Evolutionary conservation across 2,329 filamentous ascomycete species (phyloP).

Genomic region (Sclerotinia minor): DNA sequence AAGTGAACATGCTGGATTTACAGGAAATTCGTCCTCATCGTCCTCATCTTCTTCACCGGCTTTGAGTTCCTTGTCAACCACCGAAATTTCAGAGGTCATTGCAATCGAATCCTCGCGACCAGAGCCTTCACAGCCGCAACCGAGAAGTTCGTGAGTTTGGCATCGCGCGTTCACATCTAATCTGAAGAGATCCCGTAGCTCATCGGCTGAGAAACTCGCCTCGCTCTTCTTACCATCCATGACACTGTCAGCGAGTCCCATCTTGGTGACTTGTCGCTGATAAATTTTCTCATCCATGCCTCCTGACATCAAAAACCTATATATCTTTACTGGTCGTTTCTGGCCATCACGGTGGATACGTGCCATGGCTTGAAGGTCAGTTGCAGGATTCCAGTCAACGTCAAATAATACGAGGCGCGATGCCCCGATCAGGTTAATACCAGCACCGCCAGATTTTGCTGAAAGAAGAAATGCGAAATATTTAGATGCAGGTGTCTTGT

Average conservation of each 20-base stretch:
- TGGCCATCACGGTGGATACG: constrained; percentile 73
- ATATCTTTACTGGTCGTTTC: constrained; percentile 66
- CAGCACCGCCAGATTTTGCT: constrained; percentile 69
- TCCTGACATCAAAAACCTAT: constrained; percentile 66
- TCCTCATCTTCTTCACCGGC: constrained; percentile 32
- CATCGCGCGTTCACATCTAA: constrained; percentile 61
- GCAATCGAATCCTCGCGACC: constrained; percentile 42
- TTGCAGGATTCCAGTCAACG: constrained; percentile 75
- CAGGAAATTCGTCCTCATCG: constrained; percentile 40
- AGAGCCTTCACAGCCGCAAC: constrained; percentile 60
- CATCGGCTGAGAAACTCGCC: constrained; percentile 63
- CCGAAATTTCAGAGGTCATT: constrained; percentile 30
- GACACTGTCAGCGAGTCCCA: constrained; percentile 68
- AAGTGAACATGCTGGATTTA: constrained; percentile 31
- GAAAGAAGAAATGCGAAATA: constrained; percentile 71
- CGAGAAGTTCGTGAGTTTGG: constrained; percentile 67
- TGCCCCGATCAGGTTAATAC: constrained; percentile 70
- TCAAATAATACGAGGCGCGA: constrained; percentile 71
- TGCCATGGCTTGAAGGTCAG: constrained; percentile 73
- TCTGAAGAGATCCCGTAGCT: constrained; percentile 66
- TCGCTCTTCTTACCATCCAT: constrained; percentile 64
- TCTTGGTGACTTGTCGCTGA: constrained; percentile 70
- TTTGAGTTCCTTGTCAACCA: constrained; percentile 23
- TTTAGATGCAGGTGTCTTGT: constrained; percentile 54
- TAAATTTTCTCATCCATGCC: constrained; percentile 74